Evolutionary conservation across 2,329 filamentous ascomycete genomes (phyloP).

Genomic region (Cordyceps farinosa): DNA sequence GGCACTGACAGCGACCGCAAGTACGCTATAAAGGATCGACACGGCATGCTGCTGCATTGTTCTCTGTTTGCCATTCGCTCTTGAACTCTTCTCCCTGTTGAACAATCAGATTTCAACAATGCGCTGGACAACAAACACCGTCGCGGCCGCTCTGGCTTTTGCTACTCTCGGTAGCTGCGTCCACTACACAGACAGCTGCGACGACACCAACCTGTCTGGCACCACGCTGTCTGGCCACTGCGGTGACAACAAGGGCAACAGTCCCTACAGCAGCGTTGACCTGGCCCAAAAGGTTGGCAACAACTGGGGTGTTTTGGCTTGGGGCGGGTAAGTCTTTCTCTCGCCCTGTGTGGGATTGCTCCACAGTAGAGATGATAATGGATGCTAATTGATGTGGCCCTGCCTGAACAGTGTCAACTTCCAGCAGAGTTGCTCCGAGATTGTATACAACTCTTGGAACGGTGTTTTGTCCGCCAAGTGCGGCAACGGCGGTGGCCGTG

Average conservation of each 20-base stretch:
- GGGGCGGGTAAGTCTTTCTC: conserved; percentile 2
- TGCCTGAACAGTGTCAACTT: background rate
- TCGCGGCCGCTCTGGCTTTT: conserved; percentile 6
- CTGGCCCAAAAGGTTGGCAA: conserved; percentile 7
- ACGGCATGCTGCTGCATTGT: background rate
- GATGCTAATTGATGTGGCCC: background rate
- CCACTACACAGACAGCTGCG: conserved; percentile 13
- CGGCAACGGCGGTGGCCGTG: background rate
- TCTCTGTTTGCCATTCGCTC: background rate
- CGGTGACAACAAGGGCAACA: conserved; percentile 10
- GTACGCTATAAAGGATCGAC: conserved; percentile 3
- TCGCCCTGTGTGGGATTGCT: too few species aligned
- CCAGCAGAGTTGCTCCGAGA: conserved; percentile 3
- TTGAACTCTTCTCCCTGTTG: background rate
- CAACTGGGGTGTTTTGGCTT: conserved; percentile 7
- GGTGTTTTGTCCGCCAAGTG: conserved; percentile 12
- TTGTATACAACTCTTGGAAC: conserved; percentile 14
- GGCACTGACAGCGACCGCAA: background rate
- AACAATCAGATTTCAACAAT: background rate
- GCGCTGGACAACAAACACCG: background rate
- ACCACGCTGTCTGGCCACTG: conserved; percentile 12
- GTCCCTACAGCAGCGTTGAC: conserved; percentile 5
- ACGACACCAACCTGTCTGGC: conserved; percentile 1
- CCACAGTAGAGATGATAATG: background rate
- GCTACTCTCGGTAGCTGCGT: conserved; percentile 10